Evolutionary conservation across 1,139 yeast genomes (phyloP).

Genomic region (Taphrina communis): DNA sequence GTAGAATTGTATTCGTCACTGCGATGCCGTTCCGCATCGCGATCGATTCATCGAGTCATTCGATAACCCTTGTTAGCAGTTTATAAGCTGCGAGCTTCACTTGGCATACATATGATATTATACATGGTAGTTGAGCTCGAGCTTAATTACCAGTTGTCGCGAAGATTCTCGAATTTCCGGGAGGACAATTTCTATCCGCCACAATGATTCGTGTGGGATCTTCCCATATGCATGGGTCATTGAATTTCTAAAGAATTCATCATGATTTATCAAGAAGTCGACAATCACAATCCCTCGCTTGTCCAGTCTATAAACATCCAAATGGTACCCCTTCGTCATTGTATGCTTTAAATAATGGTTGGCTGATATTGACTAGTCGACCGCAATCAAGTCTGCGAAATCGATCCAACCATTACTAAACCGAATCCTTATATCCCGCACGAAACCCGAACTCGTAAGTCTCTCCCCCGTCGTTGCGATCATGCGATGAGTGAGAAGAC

Average conservation of each 20-base stretch:
- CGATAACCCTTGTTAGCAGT: neutral
- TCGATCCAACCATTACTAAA: conserved; percentile 90
- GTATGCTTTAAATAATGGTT: neutral
- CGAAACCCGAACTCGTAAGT: conserved; percentile 64
- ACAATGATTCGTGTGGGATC: conserved; percentile 7
- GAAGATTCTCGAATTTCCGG: conserved; percentile 14
- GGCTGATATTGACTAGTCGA: conserved; percentile 48
- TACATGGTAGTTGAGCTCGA: neutral
- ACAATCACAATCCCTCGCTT: no score
- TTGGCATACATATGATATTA: no score
- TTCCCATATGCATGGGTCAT: neutral
- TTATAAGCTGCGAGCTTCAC: no score
- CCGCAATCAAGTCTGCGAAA: conserved; percentile 81
- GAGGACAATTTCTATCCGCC: conserved; percentile 15
- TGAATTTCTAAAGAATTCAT: neutral
- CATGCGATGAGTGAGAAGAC: neutral
- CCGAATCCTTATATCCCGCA: conserved; percentile 92
- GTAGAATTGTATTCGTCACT: conserved; percentile 25
- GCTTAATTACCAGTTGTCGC: neutral
- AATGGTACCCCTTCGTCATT: neutral
- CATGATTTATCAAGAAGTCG: neutral
- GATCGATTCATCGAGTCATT: conserved; percentile 1
- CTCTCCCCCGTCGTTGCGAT: neutral
- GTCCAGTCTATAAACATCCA: neutral
- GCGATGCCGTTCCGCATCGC: neutral